These are phyloP conservation scores for Fragilaria radians DNA, from an alignment of 108 stramenopile genomes.

Conservation along the genomic window DNA sequence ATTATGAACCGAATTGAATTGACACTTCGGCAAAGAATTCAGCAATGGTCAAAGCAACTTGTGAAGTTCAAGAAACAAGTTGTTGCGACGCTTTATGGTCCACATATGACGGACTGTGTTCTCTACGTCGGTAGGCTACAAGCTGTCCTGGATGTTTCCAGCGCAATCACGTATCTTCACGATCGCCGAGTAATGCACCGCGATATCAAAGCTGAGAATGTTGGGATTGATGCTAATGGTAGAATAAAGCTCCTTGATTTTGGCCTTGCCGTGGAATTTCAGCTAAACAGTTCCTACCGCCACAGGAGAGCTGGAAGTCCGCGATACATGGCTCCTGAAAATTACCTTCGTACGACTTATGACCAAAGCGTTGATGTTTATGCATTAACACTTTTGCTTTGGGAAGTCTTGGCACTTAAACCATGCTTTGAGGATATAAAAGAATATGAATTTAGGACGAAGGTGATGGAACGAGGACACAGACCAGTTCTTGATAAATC, in stretches of 20 bases:
- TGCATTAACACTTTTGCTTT: not conserved
- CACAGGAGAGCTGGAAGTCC: not conserved
- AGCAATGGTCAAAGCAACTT: not conserved
- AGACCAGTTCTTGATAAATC: not conserved
- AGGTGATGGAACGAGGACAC: not conserved
- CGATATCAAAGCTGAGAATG: constrained; percentile 2
- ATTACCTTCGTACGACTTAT: not conserved
- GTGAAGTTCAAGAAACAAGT: not conserved
- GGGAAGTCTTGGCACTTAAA: not conserved
- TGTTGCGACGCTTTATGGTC: not conserved
- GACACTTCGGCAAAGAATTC: not conserved
- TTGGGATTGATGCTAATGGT: constrained; percentile 1
- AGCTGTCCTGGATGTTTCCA: not conserved
- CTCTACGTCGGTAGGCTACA: constrained; percentile 12
- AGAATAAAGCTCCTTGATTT: not conserved
- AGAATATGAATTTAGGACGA: not conserved
- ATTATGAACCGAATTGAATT: not conserved
- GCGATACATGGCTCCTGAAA: constrained; percentile 1
- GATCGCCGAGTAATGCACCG: not conserved
- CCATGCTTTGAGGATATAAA: not conserved
- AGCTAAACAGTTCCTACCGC: not conserved
- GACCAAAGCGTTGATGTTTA: not conserved
- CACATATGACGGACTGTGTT: not conserved
- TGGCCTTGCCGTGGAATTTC: not conserved
- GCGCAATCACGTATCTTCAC: constrained; percentile 4